Conservation (phyloP, 257 asterid genomes). For the Ehretia macrophylla region DNA sequence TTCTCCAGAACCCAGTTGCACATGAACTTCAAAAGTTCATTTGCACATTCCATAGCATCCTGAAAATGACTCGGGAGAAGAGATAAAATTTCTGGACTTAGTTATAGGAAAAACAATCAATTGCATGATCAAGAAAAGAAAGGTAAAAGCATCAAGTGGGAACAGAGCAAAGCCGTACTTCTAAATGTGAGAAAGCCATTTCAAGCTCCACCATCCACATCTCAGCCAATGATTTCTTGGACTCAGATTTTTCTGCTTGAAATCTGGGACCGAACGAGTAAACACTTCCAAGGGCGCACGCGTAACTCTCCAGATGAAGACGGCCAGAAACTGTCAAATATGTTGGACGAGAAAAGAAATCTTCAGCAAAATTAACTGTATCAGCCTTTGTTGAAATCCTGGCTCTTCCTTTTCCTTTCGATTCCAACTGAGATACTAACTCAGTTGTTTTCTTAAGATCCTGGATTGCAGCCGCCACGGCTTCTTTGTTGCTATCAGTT, state of each 20-base stretch:
- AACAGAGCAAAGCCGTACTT: slow-evolving; percentile 31
- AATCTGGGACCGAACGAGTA: slow-evolving; percentile 86
- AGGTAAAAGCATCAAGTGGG: not conserved
- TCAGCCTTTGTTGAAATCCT: slow-evolving; percentile 10
- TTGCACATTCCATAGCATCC: slow-evolving; percentile 83
- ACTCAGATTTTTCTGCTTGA: slow-evolving; percentile 35
- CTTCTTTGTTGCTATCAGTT: slow-evolving; percentile 76
- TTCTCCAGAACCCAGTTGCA: slow-evolving; percentile 56
- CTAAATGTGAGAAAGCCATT: slow-evolving; percentile 69
- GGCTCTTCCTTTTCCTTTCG: slow-evolving; percentile 36
- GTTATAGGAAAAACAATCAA: not conserved
- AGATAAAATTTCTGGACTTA: not conserved
- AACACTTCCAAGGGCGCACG: slow-evolving; percentile 82
- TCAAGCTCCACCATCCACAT: slow-evolving; percentile 83
- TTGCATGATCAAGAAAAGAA: not conserved
- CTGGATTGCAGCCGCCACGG: slow-evolving; percentile 54
- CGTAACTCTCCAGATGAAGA: slow-evolving; percentile 83
- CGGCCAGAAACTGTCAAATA: slow-evolving; percentile 59
- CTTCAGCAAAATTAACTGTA: slow-evolving; percentile 36
- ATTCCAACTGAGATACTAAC: slow-evolving; percentile 53
- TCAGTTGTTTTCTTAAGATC: slow-evolving; percentile 66
- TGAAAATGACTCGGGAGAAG: slow-evolving; percentile 23
- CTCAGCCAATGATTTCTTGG: slow-evolving; percentile 63
- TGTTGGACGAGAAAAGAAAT: slow-evolving; percentile 54
- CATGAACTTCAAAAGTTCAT: slow-evolving; percentile 60